These are phyloP conservation scores for Cystobasidium slooffiae DNA, from an alignment of 1,284 basidiomycete genomes.

Conservation along the genomic window DNA sequence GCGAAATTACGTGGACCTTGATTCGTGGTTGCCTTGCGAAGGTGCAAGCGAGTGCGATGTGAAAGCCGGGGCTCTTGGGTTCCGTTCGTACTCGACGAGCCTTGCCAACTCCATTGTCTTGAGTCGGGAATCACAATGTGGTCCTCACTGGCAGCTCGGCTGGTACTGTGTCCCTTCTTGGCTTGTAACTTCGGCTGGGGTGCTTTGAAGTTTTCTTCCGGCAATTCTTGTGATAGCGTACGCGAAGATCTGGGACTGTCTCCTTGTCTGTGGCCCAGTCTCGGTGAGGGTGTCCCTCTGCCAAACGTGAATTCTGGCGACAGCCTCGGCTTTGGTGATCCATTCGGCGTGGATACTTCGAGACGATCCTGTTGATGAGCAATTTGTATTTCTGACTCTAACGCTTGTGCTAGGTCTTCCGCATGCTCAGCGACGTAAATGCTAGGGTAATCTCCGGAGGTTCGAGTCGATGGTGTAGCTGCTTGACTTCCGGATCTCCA, in stretches of 20 bases:
- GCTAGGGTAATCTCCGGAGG: slow-evolving; percentile 12
- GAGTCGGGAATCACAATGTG: slow-evolving; percentile 8
- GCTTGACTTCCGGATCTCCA: slow-evolving; percentile 37
- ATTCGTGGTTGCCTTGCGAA: slow-evolving; percentile 10
- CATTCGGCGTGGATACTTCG: background rate
- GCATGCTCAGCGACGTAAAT: slow-evolving; percentile 5
- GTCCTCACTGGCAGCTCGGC: slow-evolving; percentile 33
- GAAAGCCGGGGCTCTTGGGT: background rate
- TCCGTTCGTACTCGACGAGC: background rate
- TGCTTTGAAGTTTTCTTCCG: background rate
- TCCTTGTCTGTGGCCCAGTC: background rate
- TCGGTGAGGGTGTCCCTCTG: slow-evolving; percentile 30
- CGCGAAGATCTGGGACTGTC: background rate
- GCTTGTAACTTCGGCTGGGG: background rate
- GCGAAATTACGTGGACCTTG: slow-evolving; percentile 21
- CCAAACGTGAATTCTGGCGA: slow-evolving; percentile 39
- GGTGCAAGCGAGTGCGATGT: slow-evolving; percentile 2
- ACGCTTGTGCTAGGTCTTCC: slow-evolving; percentile 9
- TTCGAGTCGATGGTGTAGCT: slow-evolving; percentile 12
- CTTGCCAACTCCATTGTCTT: slow-evolving; percentile 6
- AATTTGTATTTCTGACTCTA: slow-evolving; percentile 10
- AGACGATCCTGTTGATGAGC: background rate
- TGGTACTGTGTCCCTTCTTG: background rate
- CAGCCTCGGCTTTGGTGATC: slow-evolving; percentile 20
- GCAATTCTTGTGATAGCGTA: background rate